A percentile compares a stretch with the other conserved stretches of the same genome.
phyloP scores from a whole-genome alignment of 2,329 filamentous ascomycete species.

The Aspergillus pseudonomiae region DNA sequence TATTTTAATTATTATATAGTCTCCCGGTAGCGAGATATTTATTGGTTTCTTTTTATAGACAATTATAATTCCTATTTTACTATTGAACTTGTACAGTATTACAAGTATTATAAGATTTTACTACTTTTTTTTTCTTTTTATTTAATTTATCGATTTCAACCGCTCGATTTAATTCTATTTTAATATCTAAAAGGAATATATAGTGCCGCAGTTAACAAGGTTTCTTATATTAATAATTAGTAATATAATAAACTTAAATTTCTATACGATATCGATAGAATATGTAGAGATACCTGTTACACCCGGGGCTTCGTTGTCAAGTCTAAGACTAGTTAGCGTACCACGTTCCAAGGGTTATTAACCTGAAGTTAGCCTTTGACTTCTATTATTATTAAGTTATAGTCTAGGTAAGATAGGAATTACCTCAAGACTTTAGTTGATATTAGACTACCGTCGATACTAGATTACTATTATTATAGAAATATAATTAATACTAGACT shows the following conservation, averaged over 20 bases:
- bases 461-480: too few species aligned
- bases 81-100: background rate
- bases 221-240: background rate
- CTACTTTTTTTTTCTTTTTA: background rate
- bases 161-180: background rate
- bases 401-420: too few species aligned
- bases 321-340: too few species aligned
- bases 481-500: too few species aligned
- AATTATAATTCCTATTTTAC: background rate
- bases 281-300: background rate
- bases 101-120: background rate
- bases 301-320: too few species aligned
- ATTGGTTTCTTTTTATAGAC: background rate
- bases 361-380: too few species aligned
- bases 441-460: too few species aligned
- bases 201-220: background rate
- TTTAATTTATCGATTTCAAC: background rate
- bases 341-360: too few species aligned
- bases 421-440: too few species aligned
- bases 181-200: background rate
- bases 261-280: background rate
- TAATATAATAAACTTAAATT: background rate
- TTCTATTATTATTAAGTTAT: too few species aligned
- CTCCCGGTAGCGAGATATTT: background rate
- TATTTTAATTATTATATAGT: background rate